These are phyloP conservation scores for Pichia nanzhaoensis DNA, from an alignment of 805 yeast species.

Conservation along the genomic window DNA sequence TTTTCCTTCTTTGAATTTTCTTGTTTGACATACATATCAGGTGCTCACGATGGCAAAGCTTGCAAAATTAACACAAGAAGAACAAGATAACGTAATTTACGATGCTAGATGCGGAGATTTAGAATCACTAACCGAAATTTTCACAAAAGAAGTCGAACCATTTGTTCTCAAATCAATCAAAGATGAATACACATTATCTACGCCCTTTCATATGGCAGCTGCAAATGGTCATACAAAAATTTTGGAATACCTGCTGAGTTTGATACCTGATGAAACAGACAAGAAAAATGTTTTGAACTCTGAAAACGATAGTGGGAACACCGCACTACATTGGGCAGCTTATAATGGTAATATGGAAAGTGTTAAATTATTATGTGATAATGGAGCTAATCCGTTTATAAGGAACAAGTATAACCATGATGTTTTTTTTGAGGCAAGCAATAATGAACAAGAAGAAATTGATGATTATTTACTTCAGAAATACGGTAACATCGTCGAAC, in stretches of 20 bases:
- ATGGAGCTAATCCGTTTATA: constrained; percentile 72
- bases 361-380: constrained; percentile 66
- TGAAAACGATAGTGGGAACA: constrained; percentile 79
- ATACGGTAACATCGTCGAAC: constrained; percentile 55
- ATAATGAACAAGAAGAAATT: constrained; percentile 64
- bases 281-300: constrained; percentile 38
- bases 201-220: constrained; percentile 91
- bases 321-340: constrained; percentile 96
- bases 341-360: constrained; percentile 74
- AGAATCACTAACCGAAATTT: constrained; percentile 63
- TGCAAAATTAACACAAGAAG: constrained; percentile 53
- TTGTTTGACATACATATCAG: no score
- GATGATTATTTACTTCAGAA: constrained; percentile 71
- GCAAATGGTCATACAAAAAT: constrained; percentile 86
- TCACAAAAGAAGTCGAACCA: constrained; percentile 48
- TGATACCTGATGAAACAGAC: constrained; percentile 41
- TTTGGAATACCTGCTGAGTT: constrained; percentile 49
- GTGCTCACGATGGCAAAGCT: constrained; percentile 21
- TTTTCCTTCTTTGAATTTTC: no score
- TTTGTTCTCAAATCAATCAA: constrained; percentile 37
- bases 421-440: constrained; percentile 83
- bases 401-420: constrained; percentile 77
- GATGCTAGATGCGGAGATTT: constrained; percentile 88
- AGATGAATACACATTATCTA: constrained; percentile 60
- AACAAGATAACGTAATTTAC: constrained; percentile 71